Evolutionary conservation across 768 basidiomycete species (phyloP).

Genomic region (Psilocybe subaeruginosa): DNA sequence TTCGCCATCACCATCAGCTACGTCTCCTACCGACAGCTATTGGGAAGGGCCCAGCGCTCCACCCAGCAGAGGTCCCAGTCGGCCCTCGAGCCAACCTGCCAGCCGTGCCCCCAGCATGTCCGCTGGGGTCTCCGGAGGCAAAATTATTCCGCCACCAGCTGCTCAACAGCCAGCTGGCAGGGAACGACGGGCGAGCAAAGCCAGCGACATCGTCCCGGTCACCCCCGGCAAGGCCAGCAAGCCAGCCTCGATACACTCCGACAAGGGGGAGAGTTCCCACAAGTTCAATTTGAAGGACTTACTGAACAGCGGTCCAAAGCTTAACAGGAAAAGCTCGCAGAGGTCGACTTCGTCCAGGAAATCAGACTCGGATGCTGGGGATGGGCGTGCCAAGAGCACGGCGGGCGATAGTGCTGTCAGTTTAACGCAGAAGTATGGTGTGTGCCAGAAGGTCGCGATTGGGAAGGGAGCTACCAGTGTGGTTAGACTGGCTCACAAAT

Average conservation of each 20-base stretch:
- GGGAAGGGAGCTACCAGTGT: conserved; percentile 99
- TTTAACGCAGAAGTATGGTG: conserved; percentile 88
- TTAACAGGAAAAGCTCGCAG: conserved; percentile 68
- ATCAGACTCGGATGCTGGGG: conserved; percentile 65
- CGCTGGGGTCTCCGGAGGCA: conserved; percentile 42
- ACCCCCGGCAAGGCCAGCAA: conserved; percentile 33
- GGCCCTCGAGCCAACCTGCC: conserved; percentile 54
- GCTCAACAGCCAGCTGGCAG: conserved; percentile 21
- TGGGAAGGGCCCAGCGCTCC: conserved; percentile 56
- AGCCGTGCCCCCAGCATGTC: conserved; percentile 55
- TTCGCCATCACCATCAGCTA: conserved; percentile 42
- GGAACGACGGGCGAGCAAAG: conserved; percentile 29
- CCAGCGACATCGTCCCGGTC: conserved; percentile 25
- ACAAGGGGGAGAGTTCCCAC: conserved; percentile 57
- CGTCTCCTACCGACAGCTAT: conserved; percentile 62
- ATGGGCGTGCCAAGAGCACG: conserved; percentile 37
- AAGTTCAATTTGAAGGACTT: conserved; percentile 88
- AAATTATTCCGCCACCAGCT: conserved; percentile 24
- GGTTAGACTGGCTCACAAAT: conserved; percentile 96
- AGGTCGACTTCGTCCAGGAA: conserved; percentile 65
- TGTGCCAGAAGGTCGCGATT: conserved; percentile 95
- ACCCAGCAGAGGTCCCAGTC: conserved; percentile 61
- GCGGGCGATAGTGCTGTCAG: conserved; percentile 49
- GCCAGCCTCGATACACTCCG: conserved; percentile 50
- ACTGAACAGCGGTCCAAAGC: conserved; percentile 72